These are phyloP conservation scores for Lachancea kluyveri DNA, from an alignment of 805 yeast genomes.

Conservation along the genomic window DNA sequence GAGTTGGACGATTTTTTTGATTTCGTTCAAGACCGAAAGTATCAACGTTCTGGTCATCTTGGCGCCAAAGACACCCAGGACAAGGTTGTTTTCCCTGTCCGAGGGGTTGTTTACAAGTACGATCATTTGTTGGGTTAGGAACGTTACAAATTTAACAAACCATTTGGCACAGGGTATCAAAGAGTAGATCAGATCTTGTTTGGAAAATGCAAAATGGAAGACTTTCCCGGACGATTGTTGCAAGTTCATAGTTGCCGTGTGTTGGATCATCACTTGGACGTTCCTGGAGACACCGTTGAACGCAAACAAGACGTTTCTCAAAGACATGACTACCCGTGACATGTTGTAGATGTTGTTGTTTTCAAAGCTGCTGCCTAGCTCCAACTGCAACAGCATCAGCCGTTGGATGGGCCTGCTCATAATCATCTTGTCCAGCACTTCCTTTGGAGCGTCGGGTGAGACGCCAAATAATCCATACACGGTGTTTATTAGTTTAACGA, in stretches of 20 bases:
- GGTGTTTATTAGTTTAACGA: slow-evolving; percentile 21
- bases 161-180: slow-evolving; percentile 78
- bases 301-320: slow-evolving; percentile 30
- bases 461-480: slow-evolving; percentile 31
- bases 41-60: slow-evolving; percentile 66
- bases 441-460: slow-evolving; percentile 31
- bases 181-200: slow-evolving; percentile 59
- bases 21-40: slow-evolving; percentile 59
- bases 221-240: slow-evolving; percentile 43
- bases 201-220: slow-evolving; percentile 44
- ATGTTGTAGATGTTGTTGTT: slow-evolving; percentile 25
- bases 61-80: slow-evolving; percentile 53
- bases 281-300: slow-evolving; percentile 32
- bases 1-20: slow-evolving; percentile 52
- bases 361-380: slow-evolving; percentile 27
- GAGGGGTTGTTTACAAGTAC: slow-evolving; percentile 33
- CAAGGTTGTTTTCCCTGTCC: slow-evolving; percentile 35
- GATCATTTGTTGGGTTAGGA: slow-evolving; percentile 65
- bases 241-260: slow-evolving; percentile 32
- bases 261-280: slow-evolving; percentile 18
- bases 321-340: slow-evolving; percentile 26
- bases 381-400: slow-evolving; percentile 29
- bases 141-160: slow-evolving; percentile 74
- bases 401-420: slow-evolving; percentile 32
- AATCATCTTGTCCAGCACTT: slow-evolving; percentile 30